Evolutionary conservation across 371 early-diverging fungal genomes (phyloP).

Genomic region (Thermomucor indicae-seudaticae): DNA sequence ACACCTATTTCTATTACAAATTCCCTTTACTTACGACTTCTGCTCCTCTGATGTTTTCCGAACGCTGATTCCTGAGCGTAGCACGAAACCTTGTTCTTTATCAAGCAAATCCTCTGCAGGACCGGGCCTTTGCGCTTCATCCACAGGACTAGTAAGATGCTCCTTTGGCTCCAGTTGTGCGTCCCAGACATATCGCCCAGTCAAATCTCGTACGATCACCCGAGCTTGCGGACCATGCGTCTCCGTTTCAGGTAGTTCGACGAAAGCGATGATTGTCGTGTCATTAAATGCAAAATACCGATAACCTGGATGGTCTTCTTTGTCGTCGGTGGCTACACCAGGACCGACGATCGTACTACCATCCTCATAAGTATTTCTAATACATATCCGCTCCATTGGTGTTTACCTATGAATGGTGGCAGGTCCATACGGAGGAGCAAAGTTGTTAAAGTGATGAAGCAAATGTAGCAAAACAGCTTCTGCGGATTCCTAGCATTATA

Average conservation of each 20-base stretch:
- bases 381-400: background rate
- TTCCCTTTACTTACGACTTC: background rate
- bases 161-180: conserved; percentile 40
- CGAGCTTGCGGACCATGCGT: conserved; percentile 37
- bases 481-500: conserved; percentile 39
- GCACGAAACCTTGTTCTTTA: background rate
- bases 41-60: background rate
- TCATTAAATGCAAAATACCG: conserved; percentile 64
- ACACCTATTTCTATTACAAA: too few relatives aligned
- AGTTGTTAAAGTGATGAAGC: conserved; percentile 53
- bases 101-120: background rate
- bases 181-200: conserved; percentile 84
- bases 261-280: conserved; percentile 53
- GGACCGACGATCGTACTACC: conserved; percentile 43
- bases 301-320: conserved; percentile 30
- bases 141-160: background rate
- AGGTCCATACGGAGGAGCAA: conserved; percentile 51
- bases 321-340: conserved; percentile 38
- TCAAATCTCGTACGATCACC: conserved; percentile 68
- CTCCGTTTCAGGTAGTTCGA: conserved; percentile 46
- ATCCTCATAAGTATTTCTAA: background rate
- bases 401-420: conserved; percentile 38
- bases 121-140: background rate
- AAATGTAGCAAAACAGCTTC: conserved; percentile 49
- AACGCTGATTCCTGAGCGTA: background rate